Percentiles rank a stretch among this genome's conserved stretches.
These are phyloP conservation scores for Cerrena zonata DNA, from an alignment of 1,284 basidiomycete genomes.

Conservation along the genomic window DNA sequence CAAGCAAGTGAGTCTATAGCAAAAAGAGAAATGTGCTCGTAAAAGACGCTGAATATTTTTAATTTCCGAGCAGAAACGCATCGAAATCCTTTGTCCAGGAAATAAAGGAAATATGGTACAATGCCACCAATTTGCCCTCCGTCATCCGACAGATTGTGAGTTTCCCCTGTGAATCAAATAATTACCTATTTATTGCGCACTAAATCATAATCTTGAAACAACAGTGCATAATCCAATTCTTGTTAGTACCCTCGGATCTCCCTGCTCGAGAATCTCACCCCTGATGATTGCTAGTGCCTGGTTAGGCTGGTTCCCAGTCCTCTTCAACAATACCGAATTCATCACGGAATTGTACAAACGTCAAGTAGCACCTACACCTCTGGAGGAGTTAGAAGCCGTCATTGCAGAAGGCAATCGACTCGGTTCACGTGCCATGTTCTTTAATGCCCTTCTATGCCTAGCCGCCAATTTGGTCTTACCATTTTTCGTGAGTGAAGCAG, in stretches of 20 bases:
- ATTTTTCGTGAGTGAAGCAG: slow-evolving; percentile 48
- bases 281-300: slow-evolving; percentile 49
- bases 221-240: slow-evolving; percentile 79
- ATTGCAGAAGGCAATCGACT: slow-evolving; percentile 72
- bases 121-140: slow-evolving; percentile 63
- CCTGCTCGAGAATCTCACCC: neutral
- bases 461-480: slow-evolving; percentile 69
- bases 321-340: slow-evolving; percentile 85
- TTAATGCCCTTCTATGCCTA: slow-evolving; percentile 68
- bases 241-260: slow-evolving; percentile 45
- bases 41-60: neutral
- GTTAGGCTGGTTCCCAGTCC: slow-evolving; percentile 83
- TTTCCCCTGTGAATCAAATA: too few relatives aligned
- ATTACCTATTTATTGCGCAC: slow-evolving; percentile 16
- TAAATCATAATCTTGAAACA: neutral
- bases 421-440: slow-evolving; percentile 80
- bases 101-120: slow-evolving; percentile 62
- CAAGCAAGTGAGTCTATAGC: slow-evolving; percentile 33
- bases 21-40: too few relatives aligned
- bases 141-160: slow-evolving; percentile 77
- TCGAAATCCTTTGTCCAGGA: slow-evolving; percentile 46
- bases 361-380: slow-evolving; percentile 29
- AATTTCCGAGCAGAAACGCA: slow-evolving; percentile 21
- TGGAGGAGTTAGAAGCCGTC: slow-evolving; percentile 33
- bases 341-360: slow-evolving; percentile 80